Conservation (phyloP, 768 basidiomycete genomes). For the Lactarius hatsudake region DNA sequence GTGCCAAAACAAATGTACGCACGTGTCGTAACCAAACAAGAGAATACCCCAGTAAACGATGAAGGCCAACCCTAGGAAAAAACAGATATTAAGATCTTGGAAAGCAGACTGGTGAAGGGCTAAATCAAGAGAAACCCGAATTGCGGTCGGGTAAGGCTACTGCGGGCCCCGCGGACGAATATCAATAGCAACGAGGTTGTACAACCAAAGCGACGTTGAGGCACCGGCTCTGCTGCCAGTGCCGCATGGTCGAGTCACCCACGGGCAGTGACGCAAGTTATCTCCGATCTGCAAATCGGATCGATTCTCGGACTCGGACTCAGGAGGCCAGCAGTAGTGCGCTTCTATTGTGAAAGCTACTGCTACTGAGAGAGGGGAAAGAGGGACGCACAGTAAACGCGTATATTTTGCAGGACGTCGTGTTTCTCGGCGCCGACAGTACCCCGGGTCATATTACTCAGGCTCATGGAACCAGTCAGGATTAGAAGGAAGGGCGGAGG, state of each 20-base stretch:
- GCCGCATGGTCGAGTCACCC: not conserved
- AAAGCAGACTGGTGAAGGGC: not conserved
- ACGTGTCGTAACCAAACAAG: conserved; percentile 83
- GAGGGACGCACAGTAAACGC: conserved; percentile 57
- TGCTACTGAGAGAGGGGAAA: not conserved
- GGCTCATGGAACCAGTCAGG: not conserved
- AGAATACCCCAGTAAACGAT: conserved; percentile 76
- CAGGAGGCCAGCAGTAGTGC: not conserved
- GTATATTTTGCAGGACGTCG: conserved; percentile 50
- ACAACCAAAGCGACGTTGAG: not conserved
- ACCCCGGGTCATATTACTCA: not conserved
- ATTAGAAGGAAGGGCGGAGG: not conserved
- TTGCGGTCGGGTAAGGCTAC: not conserved
- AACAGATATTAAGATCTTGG: not conserved
- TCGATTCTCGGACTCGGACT: not conserved
- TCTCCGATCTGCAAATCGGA: not conserved
- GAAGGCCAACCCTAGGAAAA: conserved; percentile 60
- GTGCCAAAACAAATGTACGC: conserved; percentile 30
- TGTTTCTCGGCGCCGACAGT: conserved; percentile 16
- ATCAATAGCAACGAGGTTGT: too few relatives aligned
- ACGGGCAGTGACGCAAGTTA: not conserved
- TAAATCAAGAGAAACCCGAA: not conserved
- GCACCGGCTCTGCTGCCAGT: not conserved
- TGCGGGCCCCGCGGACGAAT: not conserved
- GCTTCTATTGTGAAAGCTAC: not conserved